Evolutionary conservation across 202 grass and related monocot species (phyloP), one percentile per base, ranked within the genome.

Genomic region (Panicum hallii): DNA sequence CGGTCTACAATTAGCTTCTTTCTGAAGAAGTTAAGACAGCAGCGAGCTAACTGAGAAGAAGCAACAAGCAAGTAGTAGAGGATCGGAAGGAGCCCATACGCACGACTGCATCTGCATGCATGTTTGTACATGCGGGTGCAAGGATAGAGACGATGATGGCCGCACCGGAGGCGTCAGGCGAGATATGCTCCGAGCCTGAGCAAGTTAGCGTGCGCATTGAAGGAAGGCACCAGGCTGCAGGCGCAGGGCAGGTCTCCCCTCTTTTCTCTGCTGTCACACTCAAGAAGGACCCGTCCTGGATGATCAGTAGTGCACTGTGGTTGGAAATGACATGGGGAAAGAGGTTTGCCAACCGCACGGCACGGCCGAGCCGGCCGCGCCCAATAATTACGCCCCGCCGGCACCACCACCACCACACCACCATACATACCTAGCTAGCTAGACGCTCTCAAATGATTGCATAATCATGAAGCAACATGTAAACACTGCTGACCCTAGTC

Each of bases 251-350:
- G 75, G 67, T 34, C 22, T 28, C 10, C 58, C 1, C 40, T 66
- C 56, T 82, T 86, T 44, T 86, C 75, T 86, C 69, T 86, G 75
- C 53, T 80, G 83, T 86, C 87, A 86, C 75, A 70, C 79, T 89
- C 83, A 75, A 53, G 40, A 74, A 88, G 66, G 85, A 88, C 85
- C 64, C 65, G 85, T 81, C 70, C 85, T 70, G 65, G 65, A 78
- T 75, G 75, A 75, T 74, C 76, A 83, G 76, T 55, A 65, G 40
- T 63, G 70, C n/a, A 82, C 89, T 82, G 82, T 60, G 66, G 82
- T 5, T 38, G 82, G 77, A 85, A 67, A 81, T 60, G 89, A 91
- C 89, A 88, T 64, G 56, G 70, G 57, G 42, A 84, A 87, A 58
- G 76, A 81, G 77, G 45, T 87, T 84, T 81, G 85, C 79, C 77